A percentile compares a stretch with the other conserved stretches of the same genome.
These are phyloP conservation scores for Cryptococcus sp. DNA, from an alignment of 1,284 basidiomycete genomes.

Conservation along the genomic window DNA sequence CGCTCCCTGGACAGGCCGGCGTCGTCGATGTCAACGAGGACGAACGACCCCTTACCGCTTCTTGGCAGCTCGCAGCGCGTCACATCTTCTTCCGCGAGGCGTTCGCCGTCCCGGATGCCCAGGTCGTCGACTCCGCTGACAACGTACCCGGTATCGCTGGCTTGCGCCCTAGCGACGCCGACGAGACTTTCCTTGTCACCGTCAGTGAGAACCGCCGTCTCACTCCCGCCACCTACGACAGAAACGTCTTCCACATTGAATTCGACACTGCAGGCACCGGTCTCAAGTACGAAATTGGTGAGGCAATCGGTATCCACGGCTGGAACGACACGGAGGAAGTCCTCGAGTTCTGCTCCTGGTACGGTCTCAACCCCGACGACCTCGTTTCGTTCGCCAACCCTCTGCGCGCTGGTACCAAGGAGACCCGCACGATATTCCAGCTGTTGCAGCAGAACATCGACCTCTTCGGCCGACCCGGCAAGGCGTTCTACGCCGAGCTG, in stretches of 20 bases:
- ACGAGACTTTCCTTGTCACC: conserved; percentile 90
- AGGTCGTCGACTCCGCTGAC: conserved; percentile 51
- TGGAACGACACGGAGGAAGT: conserved; percentile 95
- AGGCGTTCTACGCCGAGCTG: conserved; percentile 90
- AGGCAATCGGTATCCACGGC: conserved; percentile 95
- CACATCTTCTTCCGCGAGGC: conserved; percentile 84
- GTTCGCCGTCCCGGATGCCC: conserved; percentile 58
- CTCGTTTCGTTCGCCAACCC: conserved; percentile 80
- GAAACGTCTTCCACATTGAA: conserved; percentile 99
- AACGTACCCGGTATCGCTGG: conserved; percentile 59
- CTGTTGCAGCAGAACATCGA: conserved; percentile 95
- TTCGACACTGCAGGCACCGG: conserved; percentile 90
- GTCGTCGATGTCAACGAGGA: conserved; percentile 46
- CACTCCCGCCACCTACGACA: conserved; percentile 92
- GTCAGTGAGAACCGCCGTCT: conserved; percentile 93
- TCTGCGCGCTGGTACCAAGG: conserved; percentile 56
- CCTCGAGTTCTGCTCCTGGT: conserved; percentile 86
- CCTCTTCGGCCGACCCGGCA: conserved; percentile 92
- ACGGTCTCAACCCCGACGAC: conserved; percentile 78
- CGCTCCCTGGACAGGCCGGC: conserved; percentile 44
- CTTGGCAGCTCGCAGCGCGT: conserved; percentile 86
- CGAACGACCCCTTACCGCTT: conserved; percentile 39
- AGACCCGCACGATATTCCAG: conserved; percentile 91
- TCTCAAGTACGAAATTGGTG: conserved; percentile 92
- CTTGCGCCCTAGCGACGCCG: conserved; percentile 81